These are phyloP conservation scores for Blattamonas nauphoetae DNA, from an alignment of 78 protist genomes.

Conservation along the genomic window DNA sequence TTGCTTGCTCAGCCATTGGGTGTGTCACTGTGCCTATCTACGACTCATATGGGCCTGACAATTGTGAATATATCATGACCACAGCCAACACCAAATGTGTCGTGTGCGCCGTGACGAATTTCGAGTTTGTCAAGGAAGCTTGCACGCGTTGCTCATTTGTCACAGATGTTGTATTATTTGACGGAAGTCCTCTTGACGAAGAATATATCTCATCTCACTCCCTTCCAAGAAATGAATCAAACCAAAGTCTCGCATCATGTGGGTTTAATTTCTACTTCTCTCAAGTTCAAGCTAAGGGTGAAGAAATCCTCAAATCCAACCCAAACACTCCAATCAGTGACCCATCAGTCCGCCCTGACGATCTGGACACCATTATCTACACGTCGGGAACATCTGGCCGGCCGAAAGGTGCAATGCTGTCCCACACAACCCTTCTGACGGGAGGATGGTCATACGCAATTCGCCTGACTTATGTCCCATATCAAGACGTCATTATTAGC, in stretches of 20 bases:
- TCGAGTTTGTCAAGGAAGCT: not conserved
- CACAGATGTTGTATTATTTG: not conserved
- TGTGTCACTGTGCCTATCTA: constrained; percentile 20
- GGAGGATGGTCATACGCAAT: not conserved
- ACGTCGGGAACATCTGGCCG: not conserved
- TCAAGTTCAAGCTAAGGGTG: not conserved
- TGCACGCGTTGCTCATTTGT: not conserved
- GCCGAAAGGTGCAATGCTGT: not conserved
- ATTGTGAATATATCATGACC: not conserved
- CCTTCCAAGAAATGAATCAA: not conserved
- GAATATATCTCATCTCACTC: not conserved
- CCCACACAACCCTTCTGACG: not conserved
- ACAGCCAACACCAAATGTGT: not conserved
- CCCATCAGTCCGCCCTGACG: not conserved
- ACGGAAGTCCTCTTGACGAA: not conserved
- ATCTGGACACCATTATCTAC: not conserved
- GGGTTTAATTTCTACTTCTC: not conserved
- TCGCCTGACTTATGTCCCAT: not conserved
- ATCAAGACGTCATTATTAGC: not conserved
- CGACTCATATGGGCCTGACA: not conserved
- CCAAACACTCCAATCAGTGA: not conserved
- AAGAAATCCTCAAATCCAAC: not conserved
- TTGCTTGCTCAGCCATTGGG: constrained; percentile 14
- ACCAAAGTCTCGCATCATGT: not conserved
- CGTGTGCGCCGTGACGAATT: not conserved